Percentiles rank a stretch among this genome's conserved stretches.
These are phyloP conservation scores for Pezicula radicicola DNA, from an alignment of 2,329 filamentous ascomycete genomes.

Conservation along the genomic window DNA sequence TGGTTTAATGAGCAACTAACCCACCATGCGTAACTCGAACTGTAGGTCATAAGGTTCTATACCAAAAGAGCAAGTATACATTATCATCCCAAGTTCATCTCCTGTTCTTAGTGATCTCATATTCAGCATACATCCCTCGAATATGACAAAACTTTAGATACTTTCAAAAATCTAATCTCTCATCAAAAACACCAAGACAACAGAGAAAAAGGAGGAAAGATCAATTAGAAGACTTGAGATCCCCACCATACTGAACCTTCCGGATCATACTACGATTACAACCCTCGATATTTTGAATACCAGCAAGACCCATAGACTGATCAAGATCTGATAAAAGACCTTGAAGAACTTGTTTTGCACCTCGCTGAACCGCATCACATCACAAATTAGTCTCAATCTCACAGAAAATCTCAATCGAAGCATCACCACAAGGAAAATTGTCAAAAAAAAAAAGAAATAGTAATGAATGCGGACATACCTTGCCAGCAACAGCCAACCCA, in stretches of 20 bases:
- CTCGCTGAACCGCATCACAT: constrained; percentile 25
- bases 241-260: constrained; percentile 20
- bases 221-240: constrained; percentile 21
- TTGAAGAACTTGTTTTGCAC: constrained; percentile 48
- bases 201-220: not conserved
- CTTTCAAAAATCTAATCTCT: not conserved
- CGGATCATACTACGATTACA: constrained; percentile 20
- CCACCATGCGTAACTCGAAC: too few relatives aligned
- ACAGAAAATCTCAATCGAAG: too few relatives aligned
- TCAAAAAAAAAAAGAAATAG: not conserved
- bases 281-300: constrained; percentile 34
- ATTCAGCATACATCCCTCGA: too few relatives aligned
- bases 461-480: constrained; percentile 19
- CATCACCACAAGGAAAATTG: not conserved
- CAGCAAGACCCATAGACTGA: constrained; percentile 52
- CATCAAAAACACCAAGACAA: not conserved
- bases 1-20: too few relatives aligned
- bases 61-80: too few relatives aligned
- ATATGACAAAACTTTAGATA: too few relatives aligned
- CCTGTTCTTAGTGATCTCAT: too few relatives aligned
- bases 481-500: constrained; percentile 51
- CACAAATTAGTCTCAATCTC: too few relatives aligned
- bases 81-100: too few relatives aligned
- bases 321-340: constrained; percentile 51
- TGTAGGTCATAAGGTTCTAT: too few relatives aligned